Conservation (phyloP, 2,329 filamentous ascomycete species). For the Graphilbum fragrans region DNA sequence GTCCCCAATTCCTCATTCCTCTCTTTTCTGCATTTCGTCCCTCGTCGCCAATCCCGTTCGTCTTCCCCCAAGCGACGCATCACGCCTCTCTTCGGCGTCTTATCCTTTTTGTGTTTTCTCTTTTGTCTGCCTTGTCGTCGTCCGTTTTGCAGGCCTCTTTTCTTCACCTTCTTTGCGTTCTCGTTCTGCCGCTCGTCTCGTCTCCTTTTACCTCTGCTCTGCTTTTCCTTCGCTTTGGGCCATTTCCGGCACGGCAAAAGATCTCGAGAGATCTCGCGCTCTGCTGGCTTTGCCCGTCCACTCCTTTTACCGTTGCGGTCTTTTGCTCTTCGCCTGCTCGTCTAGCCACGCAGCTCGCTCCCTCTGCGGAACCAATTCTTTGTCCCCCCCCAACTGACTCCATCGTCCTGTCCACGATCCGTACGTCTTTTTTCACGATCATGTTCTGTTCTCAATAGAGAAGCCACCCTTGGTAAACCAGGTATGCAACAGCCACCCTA, state of each 20-base stretch:
- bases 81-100: not conserved
- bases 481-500: too few species aligned
- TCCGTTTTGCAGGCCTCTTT: not conserved
- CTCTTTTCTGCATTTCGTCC: not conserved
- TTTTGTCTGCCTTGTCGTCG: not conserved
- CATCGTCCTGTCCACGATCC: too few species aligned
- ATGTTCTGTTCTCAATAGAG: too few species aligned
- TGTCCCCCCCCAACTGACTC: too few species aligned
- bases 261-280: conserved; percentile 26
- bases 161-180: not conserved
- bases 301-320: conserved; percentile 27
- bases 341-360: not conserved
- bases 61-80: not conserved
- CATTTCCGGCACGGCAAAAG: conserved; percentile 33
- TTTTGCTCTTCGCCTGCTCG: too few species aligned
- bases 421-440: too few species aligned
- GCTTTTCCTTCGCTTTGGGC: conserved; percentile 25
- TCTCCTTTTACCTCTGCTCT: not conserved
- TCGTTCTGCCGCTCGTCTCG: not conserved
- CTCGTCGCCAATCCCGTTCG: not conserved
- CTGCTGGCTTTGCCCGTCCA: conserved; percentile 47
- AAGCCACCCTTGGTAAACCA: too few species aligned
- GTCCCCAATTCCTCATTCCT: not conserved
- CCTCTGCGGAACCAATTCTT: not conserved
- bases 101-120: not conserved